Base-by-base conservation (phyloP, 345 rosid species). In the Eucalyptus brandiana region DNA sequence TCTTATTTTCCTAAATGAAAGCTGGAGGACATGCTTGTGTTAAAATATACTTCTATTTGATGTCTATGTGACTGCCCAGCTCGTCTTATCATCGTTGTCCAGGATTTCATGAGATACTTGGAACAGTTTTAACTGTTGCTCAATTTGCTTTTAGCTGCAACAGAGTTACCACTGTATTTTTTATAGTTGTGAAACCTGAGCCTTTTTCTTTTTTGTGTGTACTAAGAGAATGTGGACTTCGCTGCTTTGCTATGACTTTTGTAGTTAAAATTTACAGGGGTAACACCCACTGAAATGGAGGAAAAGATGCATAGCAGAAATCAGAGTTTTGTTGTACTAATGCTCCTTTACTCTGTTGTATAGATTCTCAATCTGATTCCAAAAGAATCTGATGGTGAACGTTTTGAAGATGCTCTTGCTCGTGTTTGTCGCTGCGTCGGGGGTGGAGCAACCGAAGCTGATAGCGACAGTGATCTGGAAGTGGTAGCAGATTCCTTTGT, bases 401-500 rank as follows among this genome's bases (percentile, higher is more conserved):
- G 16, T 42, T 93, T 98, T 90, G 99, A 96, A 88, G 97, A 97
- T 60, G 98, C 99, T 90, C 95, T 97, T 86, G 94, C 95, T 89
- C 99, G 99, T 54, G 97, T 98, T 85, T 92, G 97, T 49, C 97
- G 99, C 86, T 97, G 99, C 87, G 91, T 96, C 92, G 98, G 99
- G 88, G 99, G 99, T 92, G 98, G 98, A 90, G 94, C 95, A 87
- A 91, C 96, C 21, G 99, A 97, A 94, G 98, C 96, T 32, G 99
- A 96, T 83, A 96, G 99, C 89, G 99, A 97, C 91, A 98, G 99
- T 92, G 99, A 98, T 89, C 89, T 97, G 89, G 99, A 98, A 96
- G 99, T 98, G 90, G 99, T 98, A 91, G 99, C 99, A 54, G 99
- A 98, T 87, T 94, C 93, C 89, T 90, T 98, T 88, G 88, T 90